These are phyloP conservation scores for Trichoderma pleuroti DNA, from an alignment of 2,329 filamentous ascomycete species.

Conservation along the genomic window DNA sequence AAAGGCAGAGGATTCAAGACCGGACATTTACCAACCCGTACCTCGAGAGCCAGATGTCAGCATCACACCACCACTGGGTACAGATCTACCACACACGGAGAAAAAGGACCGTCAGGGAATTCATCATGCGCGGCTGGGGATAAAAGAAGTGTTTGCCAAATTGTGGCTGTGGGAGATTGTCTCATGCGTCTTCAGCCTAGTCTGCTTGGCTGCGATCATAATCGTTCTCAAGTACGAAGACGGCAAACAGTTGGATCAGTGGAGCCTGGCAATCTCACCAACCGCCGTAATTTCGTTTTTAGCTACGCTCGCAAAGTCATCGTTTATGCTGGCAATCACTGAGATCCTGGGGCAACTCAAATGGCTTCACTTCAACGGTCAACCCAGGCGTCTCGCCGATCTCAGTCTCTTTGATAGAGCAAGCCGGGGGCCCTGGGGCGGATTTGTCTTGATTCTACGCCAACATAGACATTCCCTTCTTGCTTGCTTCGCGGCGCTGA, in stretches of 20 bases:
- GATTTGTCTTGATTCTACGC: background rate
- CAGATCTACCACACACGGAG: background rate
- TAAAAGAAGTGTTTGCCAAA: background rate
- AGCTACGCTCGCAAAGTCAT: background rate
- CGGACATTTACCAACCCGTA: background rate
- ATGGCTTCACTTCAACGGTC: background rate
- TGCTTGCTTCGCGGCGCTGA: background rate
- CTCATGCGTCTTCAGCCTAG: background rate
- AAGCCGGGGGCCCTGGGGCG: background rate
- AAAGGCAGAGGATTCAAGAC: background rate
- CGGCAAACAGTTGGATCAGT: background rate
- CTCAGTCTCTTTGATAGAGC: background rate
- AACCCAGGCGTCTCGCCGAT: background rate
- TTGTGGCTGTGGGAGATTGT: background rate
- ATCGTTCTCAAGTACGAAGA: background rate
- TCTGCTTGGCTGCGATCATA: background rate
- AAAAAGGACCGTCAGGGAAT: background rate
- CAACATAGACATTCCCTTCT: background rate
- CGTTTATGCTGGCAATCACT: background rate
- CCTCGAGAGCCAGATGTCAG: background rate
- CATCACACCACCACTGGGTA: background rate
- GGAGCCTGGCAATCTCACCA: background rate
- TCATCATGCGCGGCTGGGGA: background rate
- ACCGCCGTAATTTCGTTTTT: background rate
- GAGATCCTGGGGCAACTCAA: background rate